A percentile compares a stretch with the other conserved stretches of the same genome.
phyloP scores from a whole-genome alignment of 768 basidiomycete species.

The Candolleomyces aberdarensis region DNA sequence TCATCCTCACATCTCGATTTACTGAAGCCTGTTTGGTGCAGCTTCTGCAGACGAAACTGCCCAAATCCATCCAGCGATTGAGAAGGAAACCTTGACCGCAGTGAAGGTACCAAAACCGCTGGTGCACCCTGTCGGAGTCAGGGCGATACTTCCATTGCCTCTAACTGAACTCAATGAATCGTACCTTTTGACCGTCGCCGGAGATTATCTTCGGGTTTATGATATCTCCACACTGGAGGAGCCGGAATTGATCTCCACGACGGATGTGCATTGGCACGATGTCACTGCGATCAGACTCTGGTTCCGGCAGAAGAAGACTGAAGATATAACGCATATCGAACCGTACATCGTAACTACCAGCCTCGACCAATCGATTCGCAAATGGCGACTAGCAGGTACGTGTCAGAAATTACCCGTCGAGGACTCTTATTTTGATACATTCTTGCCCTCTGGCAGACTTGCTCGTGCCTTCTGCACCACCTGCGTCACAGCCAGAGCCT shows the following conservation, averaged over 20 bases:
- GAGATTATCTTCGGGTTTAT: slow-evolving; percentile 79
- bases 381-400: slow-evolving; percentile 75
- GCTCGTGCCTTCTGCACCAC: slow-evolving; percentile 28
- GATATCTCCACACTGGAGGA: slow-evolving; percentile 69
- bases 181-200: slow-evolving; percentile 78
- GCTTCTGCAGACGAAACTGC: slow-evolving; percentile 90
- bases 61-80: slow-evolving; percentile 47
- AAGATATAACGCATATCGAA: slow-evolving; percentile 50
- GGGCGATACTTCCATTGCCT: slow-evolving; percentile 66
- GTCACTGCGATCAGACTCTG: slow-evolving; percentile 75
- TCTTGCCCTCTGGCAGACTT: slow-evolving; percentile 30
- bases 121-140: slow-evolving; percentile 61
- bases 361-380: slow-evolving; percentile 83
- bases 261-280: slow-evolving; percentile 91
- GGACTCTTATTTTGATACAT: not conserved
- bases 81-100: not conserved
- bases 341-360: slow-evolving; percentile 83
- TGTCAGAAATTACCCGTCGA: not conserved
- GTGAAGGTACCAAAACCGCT: slow-evolving; percentile 48
- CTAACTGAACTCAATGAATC: slow-evolving; percentile 65
- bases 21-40: slow-evolving; percentile 23
- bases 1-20: not conserved
- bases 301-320: slow-evolving; percentile 48
- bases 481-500: slow-evolving; percentile 10
- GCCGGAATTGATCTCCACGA: slow-evolving; percentile 65